Evolutionary conservation across 441 rosid genomes (phyloP).

Genomic region (Adansonia madagascariensis): DNA sequence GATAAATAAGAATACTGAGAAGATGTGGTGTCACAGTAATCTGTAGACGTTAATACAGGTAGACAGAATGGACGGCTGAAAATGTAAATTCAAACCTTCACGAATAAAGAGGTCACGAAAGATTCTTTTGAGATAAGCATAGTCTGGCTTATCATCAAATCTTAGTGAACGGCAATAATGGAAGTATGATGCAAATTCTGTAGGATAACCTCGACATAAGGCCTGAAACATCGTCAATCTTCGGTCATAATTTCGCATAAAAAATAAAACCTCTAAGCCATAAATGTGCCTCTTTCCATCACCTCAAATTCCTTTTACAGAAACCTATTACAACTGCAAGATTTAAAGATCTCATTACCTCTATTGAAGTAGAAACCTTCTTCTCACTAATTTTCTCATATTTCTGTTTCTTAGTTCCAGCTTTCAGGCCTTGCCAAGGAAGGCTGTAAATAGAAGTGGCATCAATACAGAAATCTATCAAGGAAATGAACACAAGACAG

Average conservation of each 20-base stretch:
- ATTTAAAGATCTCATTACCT: constrained; percentile 51
- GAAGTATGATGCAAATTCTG: constrained; percentile 97
- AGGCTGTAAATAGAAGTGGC: constrained; percentile 52
- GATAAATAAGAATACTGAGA: constrained; percentile 36
- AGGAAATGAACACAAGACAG: constrained; percentile 27
- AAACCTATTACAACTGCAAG: constrained; percentile 14
- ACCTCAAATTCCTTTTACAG: constrained; percentile 66
- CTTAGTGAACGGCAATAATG: constrained; percentile 92
- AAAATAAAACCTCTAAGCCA: background rate
- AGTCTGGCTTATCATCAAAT: constrained; percentile 98
- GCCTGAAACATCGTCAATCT: constrained; percentile 62
- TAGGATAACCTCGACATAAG: constrained; percentile 92
- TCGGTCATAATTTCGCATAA: constrained; percentile 46
- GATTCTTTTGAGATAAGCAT: constrained; percentile 87
- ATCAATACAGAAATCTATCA: constrained; percentile 24
- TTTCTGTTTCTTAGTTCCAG: constrained; percentile 99
- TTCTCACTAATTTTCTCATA: constrained; percentile 98
- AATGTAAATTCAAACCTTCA: constrained; percentile 65
- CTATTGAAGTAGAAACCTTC: constrained; percentile 94
- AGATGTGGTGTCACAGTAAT: constrained; percentile 41
- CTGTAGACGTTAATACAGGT: constrained; percentile 59
- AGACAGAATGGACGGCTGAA: constrained; percentile 58
- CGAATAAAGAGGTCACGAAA: constrained; percentile 97
- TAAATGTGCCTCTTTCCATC: constrained; percentile 44
- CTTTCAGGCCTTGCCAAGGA: constrained; percentile 99